Conservation (phyloP, 2,329 filamentous ascomycete species). For the Biscogniauxia sp. region DNA sequence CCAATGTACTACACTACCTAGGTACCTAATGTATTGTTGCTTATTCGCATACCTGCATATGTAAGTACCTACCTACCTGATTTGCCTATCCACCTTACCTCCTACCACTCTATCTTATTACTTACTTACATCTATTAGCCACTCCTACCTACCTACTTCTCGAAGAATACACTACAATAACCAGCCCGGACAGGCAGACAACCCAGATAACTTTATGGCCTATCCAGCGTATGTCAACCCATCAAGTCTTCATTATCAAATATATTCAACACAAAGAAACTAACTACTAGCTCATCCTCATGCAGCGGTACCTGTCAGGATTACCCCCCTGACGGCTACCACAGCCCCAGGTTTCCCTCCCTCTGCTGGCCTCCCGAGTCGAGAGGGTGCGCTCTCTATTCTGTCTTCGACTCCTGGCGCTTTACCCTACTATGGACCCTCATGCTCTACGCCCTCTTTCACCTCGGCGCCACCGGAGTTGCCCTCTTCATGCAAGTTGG, state of each 20-base stretch:
- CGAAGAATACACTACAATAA: too few species aligned
- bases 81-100: too few species aligned
- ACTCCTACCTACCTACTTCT: too few species aligned
- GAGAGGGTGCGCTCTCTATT: constrained; percentile 63
- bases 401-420: constrained; percentile 75
- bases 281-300: constrained; percentile 10
- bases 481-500: constrained; percentile 69
- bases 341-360: constrained; percentile 72
- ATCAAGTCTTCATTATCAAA: too few species aligned
- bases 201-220: too few species aligned
- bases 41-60: too few species aligned
- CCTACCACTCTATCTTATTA: too few species aligned
- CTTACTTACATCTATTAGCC: too few species aligned
- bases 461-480: constrained; percentile 68
- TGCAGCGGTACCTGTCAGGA: constrained; percentile 21
- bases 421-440: constrained; percentile 88
- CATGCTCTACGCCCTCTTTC: constrained; percentile 72
- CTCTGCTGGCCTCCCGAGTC: constrained; percentile 70
- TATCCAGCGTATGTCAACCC: not conserved
- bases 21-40: too few species aligned
- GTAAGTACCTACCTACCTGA: too few species aligned
- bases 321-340: constrained; percentile 56
- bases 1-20: too few species aligned
- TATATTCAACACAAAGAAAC: not conserved
- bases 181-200: too few species aligned